A percentile compares a stretch with the other conserved stretches of the same genome.
Evolutionary conservation across 257 asterid species (phyloP).

Genomic region (Galeopsis tetrahit): DNA sequence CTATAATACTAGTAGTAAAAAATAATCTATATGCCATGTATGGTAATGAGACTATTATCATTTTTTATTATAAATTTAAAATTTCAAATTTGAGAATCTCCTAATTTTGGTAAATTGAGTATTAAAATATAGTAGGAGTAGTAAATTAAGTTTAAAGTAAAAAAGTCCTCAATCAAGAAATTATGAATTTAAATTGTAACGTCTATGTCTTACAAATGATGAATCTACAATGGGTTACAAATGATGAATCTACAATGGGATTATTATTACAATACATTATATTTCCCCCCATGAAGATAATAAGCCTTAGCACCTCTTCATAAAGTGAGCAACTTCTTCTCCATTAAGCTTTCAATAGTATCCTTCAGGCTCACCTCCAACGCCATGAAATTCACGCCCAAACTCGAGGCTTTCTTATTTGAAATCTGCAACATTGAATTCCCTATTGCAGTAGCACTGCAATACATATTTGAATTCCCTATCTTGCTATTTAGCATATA

Average conservation of each 20-base stretch:
- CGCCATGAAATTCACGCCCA: conserved; percentile 50
- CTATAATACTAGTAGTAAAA: no score
- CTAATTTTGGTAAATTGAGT: neutral
- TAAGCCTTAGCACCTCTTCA: neutral
- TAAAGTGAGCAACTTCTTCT: conserved; percentile 40
- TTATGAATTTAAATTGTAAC: no score
- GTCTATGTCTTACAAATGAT: no score
- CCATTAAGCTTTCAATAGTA: conserved; percentile 2
- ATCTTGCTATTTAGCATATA: neutral
- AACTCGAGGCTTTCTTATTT: conserved; percentile 40
- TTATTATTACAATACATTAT: no score
- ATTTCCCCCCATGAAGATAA: neutral
- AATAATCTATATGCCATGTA: no score
- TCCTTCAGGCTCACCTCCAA: conserved; percentile 42
- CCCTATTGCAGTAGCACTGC: conserved; percentile 6
- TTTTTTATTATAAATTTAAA: neutral
- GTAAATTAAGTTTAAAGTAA: no score
- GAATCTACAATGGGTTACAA: no score
- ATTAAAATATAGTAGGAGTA: no score
- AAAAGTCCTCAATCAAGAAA: no score
- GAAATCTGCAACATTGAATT: conserved; percentile 34
- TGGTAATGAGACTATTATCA: neutral
- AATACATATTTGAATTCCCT: neutral
- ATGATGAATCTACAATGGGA: no score
- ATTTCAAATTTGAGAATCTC: neutral